Conservation (phyloP, 352 stramenopile species). For the Blastocystis sp. region DNA sequence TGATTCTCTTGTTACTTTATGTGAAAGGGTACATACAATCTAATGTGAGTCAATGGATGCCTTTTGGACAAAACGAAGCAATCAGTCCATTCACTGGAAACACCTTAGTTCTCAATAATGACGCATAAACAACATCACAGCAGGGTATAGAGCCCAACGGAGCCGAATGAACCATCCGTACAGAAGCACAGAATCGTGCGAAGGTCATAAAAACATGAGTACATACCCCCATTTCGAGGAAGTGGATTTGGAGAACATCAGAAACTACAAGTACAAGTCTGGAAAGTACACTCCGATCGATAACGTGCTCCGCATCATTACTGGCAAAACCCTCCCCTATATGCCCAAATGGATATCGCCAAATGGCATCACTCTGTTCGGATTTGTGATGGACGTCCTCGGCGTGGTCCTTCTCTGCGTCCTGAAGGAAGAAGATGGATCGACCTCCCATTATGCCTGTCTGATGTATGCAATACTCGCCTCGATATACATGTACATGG, state of each 20-base stretch:
- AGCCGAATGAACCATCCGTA: no score
- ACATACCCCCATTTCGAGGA: background rate
- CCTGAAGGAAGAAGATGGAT: background rate
- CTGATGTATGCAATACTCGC: background rate
- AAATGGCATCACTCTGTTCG: slow-evolving; percentile 13
- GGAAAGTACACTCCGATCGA: background rate
- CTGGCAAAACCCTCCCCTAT: background rate
- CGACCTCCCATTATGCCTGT: background rate
- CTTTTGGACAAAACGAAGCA: no score
- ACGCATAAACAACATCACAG: no score
- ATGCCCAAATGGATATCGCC: background rate
- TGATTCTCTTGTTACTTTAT: no score
- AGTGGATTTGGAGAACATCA: background rate
- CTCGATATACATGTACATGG: slow-evolving; percentile 72
- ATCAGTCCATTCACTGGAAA: no score
- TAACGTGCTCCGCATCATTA: background rate
- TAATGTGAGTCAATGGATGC: no score
- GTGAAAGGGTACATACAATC: no score
- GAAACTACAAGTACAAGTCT: background rate
- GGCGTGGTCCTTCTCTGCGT: background rate
- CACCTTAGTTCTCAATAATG: no score
- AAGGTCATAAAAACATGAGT: no score
- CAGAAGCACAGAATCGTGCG: no score
- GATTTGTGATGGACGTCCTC: background rate
- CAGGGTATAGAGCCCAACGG: no score